These are phyloP conservation scores for Gossypium gossypioides DNA, from an alignment of 441 rosid genomes.

Conservation along the genomic window DNA sequence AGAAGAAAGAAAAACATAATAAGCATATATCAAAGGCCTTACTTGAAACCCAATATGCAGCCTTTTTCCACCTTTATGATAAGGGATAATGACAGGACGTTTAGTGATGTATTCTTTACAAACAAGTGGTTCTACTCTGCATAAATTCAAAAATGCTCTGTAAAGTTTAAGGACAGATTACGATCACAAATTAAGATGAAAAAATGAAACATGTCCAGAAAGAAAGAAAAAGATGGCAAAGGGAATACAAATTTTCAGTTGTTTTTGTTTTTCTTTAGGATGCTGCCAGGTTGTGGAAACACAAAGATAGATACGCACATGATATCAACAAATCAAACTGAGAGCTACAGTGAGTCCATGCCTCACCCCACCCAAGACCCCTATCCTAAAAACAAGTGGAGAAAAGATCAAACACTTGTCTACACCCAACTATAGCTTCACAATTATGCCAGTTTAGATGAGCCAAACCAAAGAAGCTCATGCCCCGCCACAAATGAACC, in stretches of 20 bases:
- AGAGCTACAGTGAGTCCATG: background rate
- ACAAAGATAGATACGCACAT: background rate
- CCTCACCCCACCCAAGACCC: background rate
- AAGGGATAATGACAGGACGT: conserved; percentile 85
- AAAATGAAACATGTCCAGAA: background rate
- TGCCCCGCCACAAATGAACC: background rate
- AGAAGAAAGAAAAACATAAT: background rate
- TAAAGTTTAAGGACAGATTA: background rate
- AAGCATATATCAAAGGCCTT: conserved; percentile 2
- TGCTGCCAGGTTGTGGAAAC: background rate
- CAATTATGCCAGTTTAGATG: background rate
- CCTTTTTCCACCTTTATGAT: conserved; percentile 93
- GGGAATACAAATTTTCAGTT: background rate
- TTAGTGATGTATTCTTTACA: conserved; percentile 62
- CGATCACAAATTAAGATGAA: background rate
- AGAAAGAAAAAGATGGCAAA: background rate
- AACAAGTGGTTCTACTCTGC: conserved; percentile 88
- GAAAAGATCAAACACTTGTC: conserved; percentile 1
- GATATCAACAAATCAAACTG: background rate
- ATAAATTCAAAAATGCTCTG: conserved; percentile 13
- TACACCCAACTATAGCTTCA: conserved; percentile 1
- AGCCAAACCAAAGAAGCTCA: conserved; percentile 4
- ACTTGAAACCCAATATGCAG: conserved; percentile 92
- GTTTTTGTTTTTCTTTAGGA: background rate
- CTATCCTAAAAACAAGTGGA: background rate